Evolutionary conservation across 768 basidiomycete genomes (phyloP).

Genomic region (Phylloporus rhodoxanthus): DNA sequence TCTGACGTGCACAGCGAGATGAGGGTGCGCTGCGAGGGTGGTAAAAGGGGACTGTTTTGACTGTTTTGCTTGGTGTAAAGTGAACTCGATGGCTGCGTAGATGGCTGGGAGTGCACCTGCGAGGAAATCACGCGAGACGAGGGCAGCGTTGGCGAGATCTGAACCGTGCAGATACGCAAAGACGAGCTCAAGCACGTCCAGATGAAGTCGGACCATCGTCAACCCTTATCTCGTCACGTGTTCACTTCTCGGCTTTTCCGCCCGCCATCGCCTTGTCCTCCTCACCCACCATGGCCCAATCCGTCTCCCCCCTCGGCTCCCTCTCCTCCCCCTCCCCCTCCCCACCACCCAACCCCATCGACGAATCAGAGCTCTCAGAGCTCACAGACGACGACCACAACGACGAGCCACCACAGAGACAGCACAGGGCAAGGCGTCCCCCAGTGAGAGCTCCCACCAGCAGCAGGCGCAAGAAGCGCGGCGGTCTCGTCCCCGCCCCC

Average conservation of each 20-base stretch:
- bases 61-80: conserved; percentile 53
- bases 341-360: conserved; percentile 36
- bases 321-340: conserved; percentile 68
- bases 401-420: conserved; percentile 12
- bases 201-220: conserved; percentile 47
- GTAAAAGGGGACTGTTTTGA: conserved; percentile 54
- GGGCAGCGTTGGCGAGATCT: conserved; percentile 56
- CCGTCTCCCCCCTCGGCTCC: conserved; percentile 45
- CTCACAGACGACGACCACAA: conserved; percentile 74
- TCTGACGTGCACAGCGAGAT: conserved; percentile 53
- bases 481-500: conserved; percentile 67
- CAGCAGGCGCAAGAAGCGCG: conserved; percentile 45
- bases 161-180: conserved; percentile 45
- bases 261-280: conserved; percentile 6
- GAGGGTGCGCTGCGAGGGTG: conserved; percentile 45
- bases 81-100: conserved; percentile 54
- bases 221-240: conserved; percentile 25
- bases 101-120: conserved; percentile 58
- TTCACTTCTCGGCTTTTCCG: conserved; percentile 3
- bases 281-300: conserved; percentile 18
- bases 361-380: conserved; percentile 75
- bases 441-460: conserved; percentile 10
- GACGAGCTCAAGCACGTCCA: conserved; percentile 69
- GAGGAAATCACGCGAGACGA: conserved; percentile 62
- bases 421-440: conserved; percentile 1